A percentile compares a stretch with the other conserved stretches of the same genome.
Conservation (phyloP, 805 yeast genomes). For the Candida maesae region DNA sequence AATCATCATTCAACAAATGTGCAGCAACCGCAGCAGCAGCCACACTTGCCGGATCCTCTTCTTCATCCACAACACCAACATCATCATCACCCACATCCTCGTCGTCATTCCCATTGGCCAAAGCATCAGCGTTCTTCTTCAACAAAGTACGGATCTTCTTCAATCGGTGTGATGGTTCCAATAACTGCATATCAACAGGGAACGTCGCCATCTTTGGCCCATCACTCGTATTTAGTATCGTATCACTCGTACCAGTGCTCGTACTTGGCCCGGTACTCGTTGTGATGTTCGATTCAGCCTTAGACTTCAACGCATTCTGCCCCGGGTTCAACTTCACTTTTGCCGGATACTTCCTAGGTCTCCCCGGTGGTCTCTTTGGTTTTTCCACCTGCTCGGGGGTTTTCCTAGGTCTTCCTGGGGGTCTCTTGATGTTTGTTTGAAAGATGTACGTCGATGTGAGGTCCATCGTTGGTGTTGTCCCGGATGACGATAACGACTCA, state of each 20-base stretch:
- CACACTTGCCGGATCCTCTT: no score
- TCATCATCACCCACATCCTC: no score
- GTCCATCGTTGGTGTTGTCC: conserved; percentile 8
- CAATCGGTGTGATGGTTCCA: not conserved
- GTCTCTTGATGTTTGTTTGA: conserved; percentile 32
- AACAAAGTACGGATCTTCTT: conserved; percentile 16
- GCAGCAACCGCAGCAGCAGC: no score
- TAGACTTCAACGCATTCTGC: not conserved
- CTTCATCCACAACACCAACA: no score
- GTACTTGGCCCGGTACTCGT: no score
- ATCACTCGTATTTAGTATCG: no score
- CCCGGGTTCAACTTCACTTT: conserved; percentile 4
- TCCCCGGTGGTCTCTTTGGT: conserved; percentile 27
- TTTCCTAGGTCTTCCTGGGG: conserved; percentile 49
- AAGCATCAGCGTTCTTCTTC: conserved; percentile 13
- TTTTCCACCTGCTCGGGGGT: conserved; percentile 45
- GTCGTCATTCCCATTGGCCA: conserved; percentile 5
- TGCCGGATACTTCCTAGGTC: conserved; percentile 26
- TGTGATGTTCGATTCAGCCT: no score
- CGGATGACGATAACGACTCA: conserved; percentile 5
- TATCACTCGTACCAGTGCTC: no score
- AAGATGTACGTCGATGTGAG: conserved; percentile 15
- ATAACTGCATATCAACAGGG: conserved; percentile 11
- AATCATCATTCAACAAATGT: no score
- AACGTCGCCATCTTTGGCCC: not conserved